Evolutionary conservation across 2,329 filamentous ascomycete species (phyloP).

Genomic region (Aureobasidium sp.): DNA sequence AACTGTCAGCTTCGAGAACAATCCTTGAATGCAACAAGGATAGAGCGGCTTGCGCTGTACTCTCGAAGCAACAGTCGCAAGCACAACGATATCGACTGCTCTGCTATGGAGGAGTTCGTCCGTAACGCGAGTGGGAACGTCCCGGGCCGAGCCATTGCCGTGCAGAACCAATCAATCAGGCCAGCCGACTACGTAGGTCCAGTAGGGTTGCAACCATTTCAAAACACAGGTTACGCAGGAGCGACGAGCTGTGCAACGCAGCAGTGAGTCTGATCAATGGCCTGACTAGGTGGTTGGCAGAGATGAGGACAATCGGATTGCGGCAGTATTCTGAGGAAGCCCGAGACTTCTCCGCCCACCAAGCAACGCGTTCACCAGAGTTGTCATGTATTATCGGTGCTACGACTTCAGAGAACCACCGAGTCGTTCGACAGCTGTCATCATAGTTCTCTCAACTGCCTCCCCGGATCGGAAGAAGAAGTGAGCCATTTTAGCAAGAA

Average conservation of each 20-base stretch:
- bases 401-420: not conserved
- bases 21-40: not conserved
- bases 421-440: not conserved
- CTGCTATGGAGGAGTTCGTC: not conserved
- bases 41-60: not conserved
- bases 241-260: not conserved
- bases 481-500: not conserved
- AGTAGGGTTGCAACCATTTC: not conserved
- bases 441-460: not conserved
- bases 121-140: not conserved
- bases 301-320: not conserved
- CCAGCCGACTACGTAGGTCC: not conserved
- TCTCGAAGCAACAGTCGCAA: not conserved
- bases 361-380: not conserved
- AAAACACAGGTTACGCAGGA: not conserved
- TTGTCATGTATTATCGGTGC: too few species aligned
- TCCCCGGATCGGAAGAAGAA: not conserved
- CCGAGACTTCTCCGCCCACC: conserved; percentile 1
- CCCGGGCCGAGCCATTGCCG: conserved; percentile 5
- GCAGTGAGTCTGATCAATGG: too few species aligned
- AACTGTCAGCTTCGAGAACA: not conserved
- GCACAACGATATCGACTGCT: not conserved
- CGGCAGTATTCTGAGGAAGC: not conserved
- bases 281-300: not conserved
- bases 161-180: not conserved